Conservation (phyloP, 805 yeast genomes). For the Lipomyces spencermartinsiae region DNA sequence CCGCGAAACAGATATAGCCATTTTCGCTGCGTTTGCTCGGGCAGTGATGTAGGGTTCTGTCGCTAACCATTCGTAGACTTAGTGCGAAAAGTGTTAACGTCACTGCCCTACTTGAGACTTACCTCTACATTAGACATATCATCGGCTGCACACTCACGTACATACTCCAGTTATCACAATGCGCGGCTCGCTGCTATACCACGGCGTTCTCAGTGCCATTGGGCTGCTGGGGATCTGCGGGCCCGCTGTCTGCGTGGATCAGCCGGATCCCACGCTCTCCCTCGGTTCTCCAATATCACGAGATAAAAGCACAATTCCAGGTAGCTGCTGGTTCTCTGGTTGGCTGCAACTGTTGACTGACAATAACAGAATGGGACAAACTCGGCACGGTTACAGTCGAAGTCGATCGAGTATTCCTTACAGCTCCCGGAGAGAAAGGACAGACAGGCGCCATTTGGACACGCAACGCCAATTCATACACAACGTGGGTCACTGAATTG, state of each 20-base stretch:
- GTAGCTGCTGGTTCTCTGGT: slow-evolving; percentile 7
- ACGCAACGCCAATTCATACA: slow-evolving; percentile 39
- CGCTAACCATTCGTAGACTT: no score
- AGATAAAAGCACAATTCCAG: slow-evolving; percentile 26
- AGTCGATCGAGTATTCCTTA: slow-evolving; percentile 39
- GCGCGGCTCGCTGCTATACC: not conserved
- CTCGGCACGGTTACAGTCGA: slow-evolving; percentile 38
- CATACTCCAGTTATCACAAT: not conserved
- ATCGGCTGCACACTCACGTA: no score
- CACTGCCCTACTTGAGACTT: no score
- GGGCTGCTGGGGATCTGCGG: not conserved
- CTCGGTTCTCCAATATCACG: slow-evolving; percentile 30
- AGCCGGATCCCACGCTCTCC: slow-evolving; percentile 20
- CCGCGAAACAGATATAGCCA: no score
- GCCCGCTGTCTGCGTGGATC: slow-evolving; percentile 9
- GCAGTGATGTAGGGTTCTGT: no score
- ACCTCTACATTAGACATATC: not conserved
- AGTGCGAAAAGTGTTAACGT: no score
- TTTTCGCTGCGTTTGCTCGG: no score
- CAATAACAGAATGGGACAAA: slow-evolving; percentile 38
- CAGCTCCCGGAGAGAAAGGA: slow-evolving; percentile 38
- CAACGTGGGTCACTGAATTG: slow-evolving; percentile 48
- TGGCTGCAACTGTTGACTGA: not conserved
- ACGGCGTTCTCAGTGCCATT: not conserved
- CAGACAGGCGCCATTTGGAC: slow-evolving; percentile 48